Base-by-base conservation (phyloP, 352 stramenopile genomes). In the Globisporangium sylvaticum region DNA sequence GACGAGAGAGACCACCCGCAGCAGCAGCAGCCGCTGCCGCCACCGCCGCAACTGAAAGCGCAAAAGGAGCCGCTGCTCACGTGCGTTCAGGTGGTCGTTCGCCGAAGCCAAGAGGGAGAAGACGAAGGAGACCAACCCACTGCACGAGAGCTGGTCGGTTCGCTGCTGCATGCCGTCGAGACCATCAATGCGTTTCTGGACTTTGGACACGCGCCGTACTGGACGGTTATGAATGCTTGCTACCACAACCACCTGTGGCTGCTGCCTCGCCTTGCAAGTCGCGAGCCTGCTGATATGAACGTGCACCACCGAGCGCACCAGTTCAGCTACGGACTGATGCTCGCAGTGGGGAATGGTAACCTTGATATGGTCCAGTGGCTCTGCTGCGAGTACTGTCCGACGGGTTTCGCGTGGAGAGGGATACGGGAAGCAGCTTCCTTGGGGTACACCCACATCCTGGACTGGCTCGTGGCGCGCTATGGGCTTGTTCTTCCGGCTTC, bases 361-460 rank as follows among this genome's bases (percentile, higher is more conserved):
- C 2, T 65, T 6, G 44, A 53, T 29, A 65, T 58, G 18, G 46
- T 65, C 12, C 29, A 65, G 27, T 58, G 60, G 60, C 42, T 64
- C 4, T 50, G 58, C 6, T 20, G 22, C n/a, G 34, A 42, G 12
- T 27, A 39, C 20, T 34, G 37, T 1, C 32, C 57, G 34, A 20
- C 32, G 2, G 22, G 34, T 22, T 53, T 53, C 7, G 31, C 31
- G 31, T 34, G 31, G 31, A 0, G 31, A 34, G 31, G 31, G 31
- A 34, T 34, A 9, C 31, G 31, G 31, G 31, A 34, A 34, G 31
- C 31, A 7, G 4, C 31, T 34, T 34, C 31, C 9, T 34, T 10
- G 31, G 31, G 31, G 31, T 34, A 34, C 31, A 34, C 31, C 5
- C 5, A 34, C 31, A 34, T 34, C 31, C 31, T 34, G 31, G 31